phyloP scores from a whole-genome alignment of 2,329 filamentous ascomycete genomes.

The Triangularia setosa region DNA sequence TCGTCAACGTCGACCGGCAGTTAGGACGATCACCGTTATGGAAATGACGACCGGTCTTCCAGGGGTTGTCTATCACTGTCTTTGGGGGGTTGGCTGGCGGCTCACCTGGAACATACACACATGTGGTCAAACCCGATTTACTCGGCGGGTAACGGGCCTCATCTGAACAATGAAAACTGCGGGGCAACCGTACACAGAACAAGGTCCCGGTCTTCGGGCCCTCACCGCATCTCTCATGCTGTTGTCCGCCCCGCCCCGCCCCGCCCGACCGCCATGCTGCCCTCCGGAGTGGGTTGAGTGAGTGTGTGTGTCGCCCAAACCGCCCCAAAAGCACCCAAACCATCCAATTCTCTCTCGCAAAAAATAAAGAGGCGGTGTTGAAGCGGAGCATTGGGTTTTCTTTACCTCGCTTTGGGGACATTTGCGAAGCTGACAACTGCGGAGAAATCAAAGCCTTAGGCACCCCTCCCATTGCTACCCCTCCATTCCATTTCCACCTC shows the following conservation, averaged over 20 bases:
- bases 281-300: neutral
- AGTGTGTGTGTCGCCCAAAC: neutral
- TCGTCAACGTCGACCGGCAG: neutral
- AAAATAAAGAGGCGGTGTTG: neutral
- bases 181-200: neutral
- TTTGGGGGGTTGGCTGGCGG: neutral
- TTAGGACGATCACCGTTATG: neutral
- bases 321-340: neutral
- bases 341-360: neutral
- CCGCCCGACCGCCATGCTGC: neutral
- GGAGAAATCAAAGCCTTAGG: no score
- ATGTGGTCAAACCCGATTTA: neutral
- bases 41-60: neutral
- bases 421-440: neutral
- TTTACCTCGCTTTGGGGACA: neutral
- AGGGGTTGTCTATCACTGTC: neutral
- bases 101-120: neutral
- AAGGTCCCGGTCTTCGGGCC: neutral
- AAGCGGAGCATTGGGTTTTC: neutral
- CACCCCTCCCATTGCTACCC: no score
- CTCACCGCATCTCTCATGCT: conserved; percentile 1
- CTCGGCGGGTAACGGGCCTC: neutral
- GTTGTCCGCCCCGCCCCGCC: neutral
- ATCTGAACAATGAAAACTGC: neutral
- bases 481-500: neutral